Base-by-base conservation (phyloP, 2,329 filamentous ascomycete species). In the Claviceps sp. region DNA sequence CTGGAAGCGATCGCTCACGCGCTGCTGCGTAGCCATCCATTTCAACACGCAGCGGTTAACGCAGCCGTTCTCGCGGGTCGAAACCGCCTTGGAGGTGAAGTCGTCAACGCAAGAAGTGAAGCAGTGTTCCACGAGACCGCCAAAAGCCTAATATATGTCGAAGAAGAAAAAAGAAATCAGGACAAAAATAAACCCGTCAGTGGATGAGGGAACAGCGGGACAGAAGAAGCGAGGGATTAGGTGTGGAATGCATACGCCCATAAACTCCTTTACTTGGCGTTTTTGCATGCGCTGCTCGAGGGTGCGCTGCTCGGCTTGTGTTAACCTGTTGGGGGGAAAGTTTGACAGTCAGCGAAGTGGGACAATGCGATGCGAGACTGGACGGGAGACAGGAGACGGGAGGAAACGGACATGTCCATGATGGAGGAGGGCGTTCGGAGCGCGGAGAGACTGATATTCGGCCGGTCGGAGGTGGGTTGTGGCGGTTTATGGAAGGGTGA, bases 221-320 rank as follows among this genome's bases (percentile, higher is more conserved):
- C 22, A 13, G 11, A 14, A 30, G 17, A 34, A n/a, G 44, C 45
- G 50, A 50, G n/a, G 16, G 3, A n/a, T 34, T 26, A 22, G 50
- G 47, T 55, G 52, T 40, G 52, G 77, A 87, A 62, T 78, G 77
- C 88, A 62, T 78, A 97, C 93, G 64, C 82, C 87, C 85, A 97
- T 95, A 68, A 98, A 97, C 68, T 97, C 91, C 75, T 95, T 95
- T 78, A 98, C 88, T 74, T 98, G 93, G 73, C 93, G 94, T 74
- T 87, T 87, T 76, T 97, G 89, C 81, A 98, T 90, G 71, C 93
- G 89, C 73, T 81, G 74, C 72, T 95, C 85, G 67, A 98, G 86
- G 78, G 93, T 88, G 73, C 88, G 87, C 76, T 94, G 87, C 77
- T 97, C 91, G 63, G 81, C 70, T 63, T 77, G 68, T 61, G 80